A percentile compares a stretch with the other conserved stretches of the same genome.
phyloP scores from a whole-genome alignment of 352 stramenopile genomes.

The Pythium dissotocum region DNA sequence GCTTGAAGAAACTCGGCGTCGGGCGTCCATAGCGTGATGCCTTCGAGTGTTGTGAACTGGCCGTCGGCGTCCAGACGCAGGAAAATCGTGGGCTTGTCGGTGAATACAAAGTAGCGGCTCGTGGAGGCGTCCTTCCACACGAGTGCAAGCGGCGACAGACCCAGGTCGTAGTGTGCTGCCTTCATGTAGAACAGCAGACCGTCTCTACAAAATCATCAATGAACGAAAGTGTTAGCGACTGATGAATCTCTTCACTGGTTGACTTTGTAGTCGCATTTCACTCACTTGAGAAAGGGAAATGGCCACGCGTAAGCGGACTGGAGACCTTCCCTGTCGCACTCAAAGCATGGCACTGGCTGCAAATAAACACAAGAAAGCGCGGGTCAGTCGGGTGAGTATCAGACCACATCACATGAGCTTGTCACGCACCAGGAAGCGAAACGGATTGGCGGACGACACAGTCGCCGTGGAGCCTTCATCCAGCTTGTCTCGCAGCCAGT shows the following conservation, averaged over 20 bases:
- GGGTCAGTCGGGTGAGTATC: not conserved
- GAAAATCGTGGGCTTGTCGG: conserved; percentile 72
- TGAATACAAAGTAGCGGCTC: conserved; percentile 80
- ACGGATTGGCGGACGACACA: conserved; percentile 64
- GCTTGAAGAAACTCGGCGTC: conserved; percentile 52
- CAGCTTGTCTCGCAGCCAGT: conserved; percentile 92
- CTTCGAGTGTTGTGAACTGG: conserved; percentile 72
- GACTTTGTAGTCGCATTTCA: conserved; percentile 5
- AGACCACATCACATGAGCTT: no score
- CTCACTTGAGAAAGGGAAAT: conserved; percentile 87
- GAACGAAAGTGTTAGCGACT: not conserved
- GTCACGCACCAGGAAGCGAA: conserved; percentile 62
- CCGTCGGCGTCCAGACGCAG: conserved; percentile 50
- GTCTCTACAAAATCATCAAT: conserved; percentile 47
- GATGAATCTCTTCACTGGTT: not conserved
- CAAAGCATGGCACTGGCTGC: conserved; percentile 83
- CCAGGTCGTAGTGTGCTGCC: conserved; percentile 86
- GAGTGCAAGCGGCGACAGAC: conserved; percentile 82
- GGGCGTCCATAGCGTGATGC: conserved; percentile 54
- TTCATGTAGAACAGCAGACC: conserved; percentile 92
- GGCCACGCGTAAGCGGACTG: conserved; percentile 73
- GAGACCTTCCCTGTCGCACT: conserved; percentile 80
- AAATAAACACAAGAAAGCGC: not conserved
- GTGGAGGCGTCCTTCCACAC: conserved; percentile 89
- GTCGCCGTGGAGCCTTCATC: conserved; percentile 57